Percentiles rank a stretch among this genome's conserved stretches.
Evolutionary conservation across 192 early-diverging fungal genomes (phyloP).

Genomic region (Rhizophagus sp.): DNA sequence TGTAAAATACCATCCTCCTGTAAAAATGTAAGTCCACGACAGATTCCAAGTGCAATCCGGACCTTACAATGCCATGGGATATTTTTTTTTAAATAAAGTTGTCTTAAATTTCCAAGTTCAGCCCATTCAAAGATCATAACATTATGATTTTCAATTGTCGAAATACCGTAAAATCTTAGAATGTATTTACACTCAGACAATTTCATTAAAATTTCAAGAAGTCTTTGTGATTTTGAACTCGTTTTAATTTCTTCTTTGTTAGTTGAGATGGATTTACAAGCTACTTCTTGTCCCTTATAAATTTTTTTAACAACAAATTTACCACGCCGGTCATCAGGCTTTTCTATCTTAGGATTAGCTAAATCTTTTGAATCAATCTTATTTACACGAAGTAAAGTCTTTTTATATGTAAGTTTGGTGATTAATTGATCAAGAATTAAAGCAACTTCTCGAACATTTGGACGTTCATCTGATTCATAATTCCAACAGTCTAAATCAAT

Average conservation of each 20-base stretch:
- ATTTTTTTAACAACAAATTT: not conserved
- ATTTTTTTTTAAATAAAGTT: not conserved
- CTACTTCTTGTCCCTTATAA: not conserved
- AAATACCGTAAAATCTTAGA: conserved; percentile 8
- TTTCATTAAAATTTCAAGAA: not conserved
- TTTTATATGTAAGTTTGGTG: too few relatives aligned
- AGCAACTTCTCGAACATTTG: too few relatives aligned
- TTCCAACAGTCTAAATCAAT: too few relatives aligned
- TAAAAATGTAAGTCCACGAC: conserved; percentile 2
- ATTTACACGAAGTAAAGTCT: too few relatives aligned
- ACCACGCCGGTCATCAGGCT: not conserved
- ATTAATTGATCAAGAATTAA: too few relatives aligned
- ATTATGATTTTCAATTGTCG: not conserved
- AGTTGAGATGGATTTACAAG: not conserved
- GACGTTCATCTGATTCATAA: too few relatives aligned
- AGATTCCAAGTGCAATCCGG: not conserved
- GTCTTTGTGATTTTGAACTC: not conserved
- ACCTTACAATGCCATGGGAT: not conserved
- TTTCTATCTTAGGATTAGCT: not conserved
- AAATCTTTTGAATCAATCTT: not conserved
- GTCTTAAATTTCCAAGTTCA: not conserved
- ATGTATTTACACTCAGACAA: not conserved
- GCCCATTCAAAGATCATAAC: conserved; percentile 9
- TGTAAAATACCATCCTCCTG: not conserved
- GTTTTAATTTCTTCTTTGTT: not conserved